Conservation (phyloP, 2,329 filamentous ascomycete genomes). For the Didymella segeticola region DNA sequence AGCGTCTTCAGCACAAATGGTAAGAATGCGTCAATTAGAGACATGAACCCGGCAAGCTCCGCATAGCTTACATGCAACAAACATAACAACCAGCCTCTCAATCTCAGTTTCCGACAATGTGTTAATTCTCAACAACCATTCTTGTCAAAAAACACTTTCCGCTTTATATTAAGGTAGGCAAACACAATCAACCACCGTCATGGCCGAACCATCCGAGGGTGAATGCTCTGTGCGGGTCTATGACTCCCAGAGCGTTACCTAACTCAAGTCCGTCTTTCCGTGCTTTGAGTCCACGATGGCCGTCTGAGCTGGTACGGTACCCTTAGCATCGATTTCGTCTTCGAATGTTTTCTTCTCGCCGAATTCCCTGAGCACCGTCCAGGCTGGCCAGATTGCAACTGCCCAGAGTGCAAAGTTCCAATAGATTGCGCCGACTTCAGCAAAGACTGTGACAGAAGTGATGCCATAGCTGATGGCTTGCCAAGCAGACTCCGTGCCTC, state of each 20-base stretch:
- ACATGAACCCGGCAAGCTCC: too few species aligned
- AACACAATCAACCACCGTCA: too few species aligned
- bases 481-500: conserved; percentile 75
- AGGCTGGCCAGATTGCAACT: conserved; percentile 68
- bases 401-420: conserved; percentile 75
- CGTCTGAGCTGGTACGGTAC: neutral
- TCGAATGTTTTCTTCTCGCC: conserved; percentile 44
- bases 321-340: conserved; percentile 4
- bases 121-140: too few species aligned
- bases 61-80: too few species aligned
- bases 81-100: too few species aligned
- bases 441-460: conserved; percentile 67
- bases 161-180: too few species aligned
- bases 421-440: conserved; percentile 70
- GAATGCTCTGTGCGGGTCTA: too few species aligned
- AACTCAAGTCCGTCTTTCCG: neutral
- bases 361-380: conserved; percentile 68
- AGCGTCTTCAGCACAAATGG: too few species aligned
- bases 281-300: neutral
- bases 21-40: too few species aligned
- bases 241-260: neutral
- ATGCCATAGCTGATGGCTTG: conserved; percentile 77
- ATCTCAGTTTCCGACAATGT: too few species aligned
- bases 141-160: too few species aligned
- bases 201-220: too few species aligned